Conservation (phyloP, 1,284 basidiomycete species). For the Naganishia cerealis region DNA sequence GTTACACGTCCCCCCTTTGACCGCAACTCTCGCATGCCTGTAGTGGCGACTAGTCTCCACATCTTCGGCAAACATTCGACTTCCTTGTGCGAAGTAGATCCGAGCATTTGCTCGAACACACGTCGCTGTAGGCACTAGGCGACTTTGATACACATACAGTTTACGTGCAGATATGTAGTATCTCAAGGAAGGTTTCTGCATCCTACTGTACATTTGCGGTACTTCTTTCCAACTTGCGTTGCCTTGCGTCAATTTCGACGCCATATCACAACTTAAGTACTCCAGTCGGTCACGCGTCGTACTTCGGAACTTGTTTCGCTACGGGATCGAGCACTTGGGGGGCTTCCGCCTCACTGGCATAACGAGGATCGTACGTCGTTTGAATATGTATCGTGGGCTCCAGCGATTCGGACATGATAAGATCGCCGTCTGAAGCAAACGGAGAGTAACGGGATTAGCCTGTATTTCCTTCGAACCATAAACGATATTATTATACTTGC, state of each 20-base stretch:
- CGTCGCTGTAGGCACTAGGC: too few relatives aligned
- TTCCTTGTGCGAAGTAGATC: too few relatives aligned
- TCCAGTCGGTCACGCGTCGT: constrained; percentile 1
- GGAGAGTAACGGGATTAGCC: background rate
- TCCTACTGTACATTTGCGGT: background rate
- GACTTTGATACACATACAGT: too few relatives aligned
- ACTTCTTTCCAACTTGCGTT: too few relatives aligned
- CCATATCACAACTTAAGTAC: background rate
- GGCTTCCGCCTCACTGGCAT: constrained; percentile 1
- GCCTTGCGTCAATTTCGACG: too few relatives aligned
- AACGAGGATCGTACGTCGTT: constrained; percentile 7
- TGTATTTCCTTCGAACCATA: background rate
- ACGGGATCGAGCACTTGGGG: background rate
- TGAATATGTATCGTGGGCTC: constrained; percentile 22
- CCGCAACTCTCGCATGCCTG: too few relatives aligned
- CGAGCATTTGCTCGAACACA: too few relatives aligned
- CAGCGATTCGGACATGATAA: constrained; percentile 23
- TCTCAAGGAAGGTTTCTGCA: too few relatives aligned
- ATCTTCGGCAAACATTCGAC: too few relatives aligned
- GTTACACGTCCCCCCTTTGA: too few relatives aligned
- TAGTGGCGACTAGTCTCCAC: too few relatives aligned
- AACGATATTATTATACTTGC: background rate
- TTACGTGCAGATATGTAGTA: too few relatives aligned
- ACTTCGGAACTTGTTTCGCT: constrained; percentile 4
- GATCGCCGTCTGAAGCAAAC: constrained; percentile 15